phyloP scores from a whole-genome alignment of 1,139 yeast genomes.

The Meyerozyma carpophila region DNA sequence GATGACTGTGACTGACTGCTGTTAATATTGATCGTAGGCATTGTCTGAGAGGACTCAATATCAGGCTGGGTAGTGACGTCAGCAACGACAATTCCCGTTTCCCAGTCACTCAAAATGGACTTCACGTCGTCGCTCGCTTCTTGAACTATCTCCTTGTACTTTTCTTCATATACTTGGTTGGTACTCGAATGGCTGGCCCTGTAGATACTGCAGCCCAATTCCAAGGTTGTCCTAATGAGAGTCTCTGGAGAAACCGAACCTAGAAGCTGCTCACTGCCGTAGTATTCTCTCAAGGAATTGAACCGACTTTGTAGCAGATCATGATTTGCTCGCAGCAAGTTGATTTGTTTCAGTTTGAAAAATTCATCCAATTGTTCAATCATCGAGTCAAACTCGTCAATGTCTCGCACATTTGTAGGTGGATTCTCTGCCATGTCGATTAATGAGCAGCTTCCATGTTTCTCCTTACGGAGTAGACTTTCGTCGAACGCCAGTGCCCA shows the following conservation, averaged over 20 bases:
- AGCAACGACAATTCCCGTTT: background rate
- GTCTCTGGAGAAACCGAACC: background rate
- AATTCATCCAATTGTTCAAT: slow-evolving; percentile 39
- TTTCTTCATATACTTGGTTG: background rate
- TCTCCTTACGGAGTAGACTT: slow-evolving; percentile 5
- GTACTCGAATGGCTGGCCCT: background rate
- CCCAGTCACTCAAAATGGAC: background rate
- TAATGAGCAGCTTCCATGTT: slow-evolving; percentile 16
- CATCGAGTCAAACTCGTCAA: slow-evolving; percentile 47
- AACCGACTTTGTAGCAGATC: background rate
- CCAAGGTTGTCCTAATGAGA: background rate
- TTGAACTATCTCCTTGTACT: background rate
- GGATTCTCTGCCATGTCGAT: slow-evolving; percentile 18
- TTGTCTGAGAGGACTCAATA: background rate
- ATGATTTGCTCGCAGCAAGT: slow-evolving; percentile 5
- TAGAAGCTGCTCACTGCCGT: background rate
- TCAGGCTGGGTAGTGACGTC: background rate
- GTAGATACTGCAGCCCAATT: background rate
- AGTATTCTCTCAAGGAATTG: background rate
- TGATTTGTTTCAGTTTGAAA: slow-evolving; percentile 23
- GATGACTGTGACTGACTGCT: background rate
- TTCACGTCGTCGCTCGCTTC: background rate
- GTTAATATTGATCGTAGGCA: slow-evolving; percentile 1
- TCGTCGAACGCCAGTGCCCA: slow-evolving; percentile 9
- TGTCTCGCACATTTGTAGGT: slow-evolving; percentile 22